Evolutionary conservation across 179 eudicot genomes (phyloP), one percentile per base, ranked within the genome.

Genomic region (Vitellaria paradoxa): DNA sequence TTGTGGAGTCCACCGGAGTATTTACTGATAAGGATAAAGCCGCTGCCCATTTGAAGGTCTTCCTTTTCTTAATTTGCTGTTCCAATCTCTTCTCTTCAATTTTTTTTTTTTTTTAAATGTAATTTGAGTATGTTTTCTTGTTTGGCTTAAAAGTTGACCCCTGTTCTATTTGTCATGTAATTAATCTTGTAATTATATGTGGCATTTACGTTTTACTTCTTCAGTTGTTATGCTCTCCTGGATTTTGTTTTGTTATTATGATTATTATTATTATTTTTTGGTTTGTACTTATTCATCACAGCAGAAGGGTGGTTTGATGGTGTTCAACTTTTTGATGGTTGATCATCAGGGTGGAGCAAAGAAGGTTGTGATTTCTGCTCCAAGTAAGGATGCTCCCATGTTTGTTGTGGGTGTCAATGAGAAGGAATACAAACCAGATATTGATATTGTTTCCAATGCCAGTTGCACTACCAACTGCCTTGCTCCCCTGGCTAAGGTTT

Each of bases 401-500:
- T 88, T 88, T 77, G 93, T 90, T 21, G 78, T 90, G 70, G 93
- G 93, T 76, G 93, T 90, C 59, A 90, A 90, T 75, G 90, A 88
- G 81, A 82, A 82, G 60, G 89, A 85, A 17, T 90, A 90, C 80
- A 82, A 81, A 42, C 65, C 89, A 20, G 87, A 87, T 70, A 76
- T 88, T 63, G 65, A 85, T 78, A 83, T 88, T 73, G 89, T 90
- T 14, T 88, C 93, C 26, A 90, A 90, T 65, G 92, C 92, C 80
- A 89, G 92, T 69, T 87, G 91, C 84, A 87, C 92, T 17, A 89
- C 91, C 65, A 88, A 88, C 79, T 90, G 90, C 65, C 90, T 90
- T 71, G 91, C 91, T 71, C 90, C 93, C 12, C 63, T 88, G 53
- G 91, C 93, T 7, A 90, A 90, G 90, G 91, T 88, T 52, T 42